These are phyloP conservation scores for Acacia crassicarpa DNA, from an alignment of 306 rosid species.

Conservation along the genomic window DNA sequence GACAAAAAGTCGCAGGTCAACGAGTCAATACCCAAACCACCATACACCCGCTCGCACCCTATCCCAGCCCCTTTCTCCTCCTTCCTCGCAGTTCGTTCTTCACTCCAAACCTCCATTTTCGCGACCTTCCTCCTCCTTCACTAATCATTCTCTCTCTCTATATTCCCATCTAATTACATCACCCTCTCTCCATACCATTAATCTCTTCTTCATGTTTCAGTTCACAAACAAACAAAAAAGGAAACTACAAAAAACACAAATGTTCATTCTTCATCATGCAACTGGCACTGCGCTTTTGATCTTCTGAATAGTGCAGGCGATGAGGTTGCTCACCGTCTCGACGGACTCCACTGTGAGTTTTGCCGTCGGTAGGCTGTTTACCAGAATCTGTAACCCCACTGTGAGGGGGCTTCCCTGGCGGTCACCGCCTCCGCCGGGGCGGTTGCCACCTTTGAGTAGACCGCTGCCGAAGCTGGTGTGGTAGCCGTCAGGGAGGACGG, in stretches of 20 bases:
- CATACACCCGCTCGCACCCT: not conserved
- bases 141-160: slow-evolving; percentile 25
- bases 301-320: slow-evolving; percentile 64
- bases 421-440: not conserved
- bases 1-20: slow-evolving; percentile 35
- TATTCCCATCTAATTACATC: slow-evolving; percentile 15
- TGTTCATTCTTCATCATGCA: slow-evolving; percentile 11
- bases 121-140: slow-evolving; percentile 11
- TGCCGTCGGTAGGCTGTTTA: slow-evolving; percentile 42
- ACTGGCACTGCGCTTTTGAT: slow-evolving; percentile 61
- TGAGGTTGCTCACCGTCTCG: slow-evolving; percentile 53
- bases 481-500: slow-evolving; percentile 54
- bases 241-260: not conserved
- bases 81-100: slow-evolving; percentile 74
- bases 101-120: slow-evolving; percentile 56
- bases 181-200: not conserved
- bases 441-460: not conserved
- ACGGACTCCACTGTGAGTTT: slow-evolving; percentile 65
- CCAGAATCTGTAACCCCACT: slow-evolving; percentile 66
- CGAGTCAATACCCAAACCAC: slow-evolving; percentile 97
- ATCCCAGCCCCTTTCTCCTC: not conserved
- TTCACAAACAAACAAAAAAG: not conserved
- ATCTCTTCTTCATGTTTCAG: not conserved
- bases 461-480: not conserved
- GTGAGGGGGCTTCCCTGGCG: slow-evolving; percentile 62